Evolutionary conservation across 2,329 filamentous ascomycete species (phyloP).

Genomic region (Exophiala lecanii-corni): DNA sequence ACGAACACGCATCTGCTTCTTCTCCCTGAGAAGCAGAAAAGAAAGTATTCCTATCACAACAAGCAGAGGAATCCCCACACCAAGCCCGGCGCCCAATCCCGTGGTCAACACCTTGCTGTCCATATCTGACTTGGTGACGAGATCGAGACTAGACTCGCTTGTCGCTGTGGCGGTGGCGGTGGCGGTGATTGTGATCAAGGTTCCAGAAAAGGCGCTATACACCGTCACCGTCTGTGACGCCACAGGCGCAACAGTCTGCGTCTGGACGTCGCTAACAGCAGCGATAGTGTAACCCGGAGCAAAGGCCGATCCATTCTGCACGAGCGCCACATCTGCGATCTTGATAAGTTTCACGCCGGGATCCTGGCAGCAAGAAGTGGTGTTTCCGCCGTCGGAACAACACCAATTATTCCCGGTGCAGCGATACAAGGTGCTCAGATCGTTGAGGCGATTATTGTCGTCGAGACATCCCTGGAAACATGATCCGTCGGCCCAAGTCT

Average conservation of each 20-base stretch:
- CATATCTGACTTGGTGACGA: no score
- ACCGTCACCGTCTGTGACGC: conserved; percentile 2
- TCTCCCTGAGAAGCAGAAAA: conserved; percentile 9
- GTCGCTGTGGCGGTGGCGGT: conserved; percentile 1
- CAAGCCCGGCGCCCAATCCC: conserved; percentile 6
- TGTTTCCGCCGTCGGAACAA: conserved; percentile 7
- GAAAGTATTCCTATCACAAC: conserved; percentile 4
- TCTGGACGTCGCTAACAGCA: conserved; percentile 3
- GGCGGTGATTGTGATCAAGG: conserved; percentile 5
- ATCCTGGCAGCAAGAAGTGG: conserved; percentile 12
- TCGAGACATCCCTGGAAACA: no score
- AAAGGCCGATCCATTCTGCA: conserved; percentile 11
- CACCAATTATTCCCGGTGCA: conserved; percentile 8
- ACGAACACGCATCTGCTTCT: conserved; percentile 4
- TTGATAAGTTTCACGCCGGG: conserved; percentile 1
- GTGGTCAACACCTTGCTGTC: neutral
- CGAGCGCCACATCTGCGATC: conserved; percentile 3
- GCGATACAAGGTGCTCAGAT: conserved; percentile 8
- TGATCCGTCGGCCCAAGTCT: no score
- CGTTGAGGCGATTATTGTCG: no score
- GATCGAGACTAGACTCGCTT: neutral
- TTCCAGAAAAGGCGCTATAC: conserved; percentile 6
- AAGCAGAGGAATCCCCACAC: conserved; percentile 6
- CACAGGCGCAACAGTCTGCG: neutral
- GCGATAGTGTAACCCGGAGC: conserved; percentile 10